Conservation (phyloP, 176 grass and related monocot genomes). For the Cenchrus fungigraminus region DNA sequence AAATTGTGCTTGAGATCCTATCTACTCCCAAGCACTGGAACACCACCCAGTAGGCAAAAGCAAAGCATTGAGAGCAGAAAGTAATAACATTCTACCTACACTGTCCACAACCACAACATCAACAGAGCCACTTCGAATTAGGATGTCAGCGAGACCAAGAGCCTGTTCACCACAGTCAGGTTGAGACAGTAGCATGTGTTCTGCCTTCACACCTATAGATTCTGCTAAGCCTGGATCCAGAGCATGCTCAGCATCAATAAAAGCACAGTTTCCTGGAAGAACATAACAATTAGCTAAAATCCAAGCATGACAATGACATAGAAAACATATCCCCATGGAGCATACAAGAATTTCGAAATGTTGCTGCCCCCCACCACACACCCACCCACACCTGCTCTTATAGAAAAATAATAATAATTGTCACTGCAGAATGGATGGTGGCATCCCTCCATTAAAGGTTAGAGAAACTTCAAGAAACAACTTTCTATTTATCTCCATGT, state of each 20-base stretch:
- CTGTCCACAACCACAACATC: constrained; percentile 90
- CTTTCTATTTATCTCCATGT: background rate
- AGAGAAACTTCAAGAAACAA: background rate
- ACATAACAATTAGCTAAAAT: background rate
- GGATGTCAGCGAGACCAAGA: constrained; percentile 77
- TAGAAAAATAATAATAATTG: background rate
- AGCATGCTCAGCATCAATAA: constrained; percentile 85
- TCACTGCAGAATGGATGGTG: background rate
- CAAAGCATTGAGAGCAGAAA: background rate
- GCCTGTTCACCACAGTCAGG: constrained; percentile 85
- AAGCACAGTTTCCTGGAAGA: constrained; percentile 72
- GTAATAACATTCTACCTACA: constrained; percentile 57
- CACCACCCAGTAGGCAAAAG: background rate
- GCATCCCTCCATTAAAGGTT: background rate
- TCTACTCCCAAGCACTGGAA: background rate
- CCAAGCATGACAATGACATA: constrained; percentile 1
- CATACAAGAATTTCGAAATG: background rate
- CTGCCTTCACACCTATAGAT: constrained; percentile 64
- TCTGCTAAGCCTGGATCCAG: constrained; percentile 74
- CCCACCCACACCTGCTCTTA: background rate
- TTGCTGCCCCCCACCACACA: background rate
- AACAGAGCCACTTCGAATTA: constrained; percentile 80
- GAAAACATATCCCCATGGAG: background rate
- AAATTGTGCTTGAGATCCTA: background rate
- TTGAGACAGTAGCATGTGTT: constrained; percentile 66